Conservation (phyloP, 1,284 basidiomycete species). For the Ceratobasidium sp. region DNA sequence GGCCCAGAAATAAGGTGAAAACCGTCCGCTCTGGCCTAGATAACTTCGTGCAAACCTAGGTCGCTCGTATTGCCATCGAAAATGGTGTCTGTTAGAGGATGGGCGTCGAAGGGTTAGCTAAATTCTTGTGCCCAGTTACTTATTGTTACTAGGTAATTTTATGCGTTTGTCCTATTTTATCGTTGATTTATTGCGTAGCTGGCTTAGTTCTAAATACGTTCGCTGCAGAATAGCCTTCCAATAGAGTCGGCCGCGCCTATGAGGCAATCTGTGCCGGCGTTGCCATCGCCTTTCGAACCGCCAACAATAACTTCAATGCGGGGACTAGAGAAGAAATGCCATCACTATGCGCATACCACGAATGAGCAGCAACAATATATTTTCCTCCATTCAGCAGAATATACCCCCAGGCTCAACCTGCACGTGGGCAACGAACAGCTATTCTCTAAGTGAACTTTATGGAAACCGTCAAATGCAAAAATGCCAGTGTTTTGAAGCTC, state of each 20-base stretch:
- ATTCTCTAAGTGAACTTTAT: background rate
- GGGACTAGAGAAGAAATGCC: background rate
- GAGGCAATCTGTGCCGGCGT: constrained; percentile 32
- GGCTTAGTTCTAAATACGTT: too few species aligned
- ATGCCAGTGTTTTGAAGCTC: too few species aligned
- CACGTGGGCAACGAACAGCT: background rate
- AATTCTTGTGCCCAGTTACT: too few species aligned
- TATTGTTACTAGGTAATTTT: too few species aligned
- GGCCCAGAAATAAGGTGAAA: too few species aligned
- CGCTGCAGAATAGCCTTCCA: too few species aligned
- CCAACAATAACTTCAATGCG: background rate
- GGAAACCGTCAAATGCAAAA: too few species aligned
- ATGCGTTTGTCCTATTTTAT: too few species aligned
- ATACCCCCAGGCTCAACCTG: constrained; percentile 34
- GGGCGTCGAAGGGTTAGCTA: too few species aligned
- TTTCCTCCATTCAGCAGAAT: constrained; percentile 49
- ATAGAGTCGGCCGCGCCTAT: constrained; percentile 30
- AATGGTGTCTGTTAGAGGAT: too few species aligned
- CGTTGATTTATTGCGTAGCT: too few species aligned
- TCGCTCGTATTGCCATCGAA: constrained; percentile 25
- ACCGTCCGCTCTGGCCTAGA: too few species aligned
- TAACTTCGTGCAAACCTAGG: constrained; percentile 11
- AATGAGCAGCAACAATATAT: constrained; percentile 33
- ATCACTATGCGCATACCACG: constrained; percentile 44
- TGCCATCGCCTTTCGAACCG: constrained; percentile 21